Evolutionary conservation across 345 rosid species (phyloP), one percentile per base, ranked within the genome.

Genomic region (Geranium brycei): DNA sequence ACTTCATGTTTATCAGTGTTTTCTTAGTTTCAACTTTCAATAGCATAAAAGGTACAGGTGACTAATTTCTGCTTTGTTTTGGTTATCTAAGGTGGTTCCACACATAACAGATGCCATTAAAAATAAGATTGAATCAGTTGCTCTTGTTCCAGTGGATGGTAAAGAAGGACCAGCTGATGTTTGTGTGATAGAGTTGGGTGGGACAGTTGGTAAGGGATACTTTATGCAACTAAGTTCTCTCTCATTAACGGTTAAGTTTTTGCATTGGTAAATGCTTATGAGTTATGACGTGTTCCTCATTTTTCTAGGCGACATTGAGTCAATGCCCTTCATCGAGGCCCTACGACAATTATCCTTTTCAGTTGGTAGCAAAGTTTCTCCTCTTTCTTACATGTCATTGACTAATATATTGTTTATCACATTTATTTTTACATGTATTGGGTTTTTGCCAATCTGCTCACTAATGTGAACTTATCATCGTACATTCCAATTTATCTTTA

Each of bases 321-420:
- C 96, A 19, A 90, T 90, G 97, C 96, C 97, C 57, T 93, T 93
- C 76, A 86, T 93, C 3, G 99, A 93, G 83, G 99, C 99, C 58
- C 80, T 93, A 73, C 82, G 99, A 32, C 99, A 90, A 58, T 80
- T 93, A 70, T 93, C 95, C 16, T 93, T 86, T 79, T 83, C 83
- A 16, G 96, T 93, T 67, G 97, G 99, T 90, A 80, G 35, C 57
- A 7, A 7, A 60, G 64, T 31, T 69, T 66, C 4, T 0, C 47
- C 32, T 5, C 11, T 17, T 62, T 62, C 13, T 11, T 62, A 38
- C 57, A 13, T 38, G n/a, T 15, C 51, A 41, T 40, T 10, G 65
- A 62, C 65, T 31, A 41, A 18, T 12, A 13, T 40, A 13, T 35
- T 59, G 35, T 19, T 19, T 19, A n/a, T 59, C 31, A 19, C 31